Percentiles rank a stretch among this genome's conserved stretches.
phyloP scores from a whole-genome alignment of 1,284 basidiomycete species.

The Fomitiporia mediterranea region DNA sequence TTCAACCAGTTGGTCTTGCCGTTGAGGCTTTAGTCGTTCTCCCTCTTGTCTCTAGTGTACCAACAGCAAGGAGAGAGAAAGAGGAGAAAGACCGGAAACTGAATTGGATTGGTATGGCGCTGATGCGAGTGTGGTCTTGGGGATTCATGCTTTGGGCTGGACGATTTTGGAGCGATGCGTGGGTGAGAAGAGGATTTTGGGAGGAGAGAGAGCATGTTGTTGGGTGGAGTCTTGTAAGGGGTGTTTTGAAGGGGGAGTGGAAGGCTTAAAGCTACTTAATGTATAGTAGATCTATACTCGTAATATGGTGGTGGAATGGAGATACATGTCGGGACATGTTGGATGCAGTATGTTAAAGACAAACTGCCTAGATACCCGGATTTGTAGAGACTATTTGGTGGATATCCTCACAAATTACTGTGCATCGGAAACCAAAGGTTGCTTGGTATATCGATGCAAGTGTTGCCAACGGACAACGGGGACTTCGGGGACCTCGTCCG shows the following conservation, averaged over 20 bases:
- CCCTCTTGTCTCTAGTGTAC: constrained; percentile 11
- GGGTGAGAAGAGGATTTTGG: constrained; percentile 23
- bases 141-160: constrained; percentile 23
- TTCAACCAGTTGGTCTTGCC: constrained; percentile 23
- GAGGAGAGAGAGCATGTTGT: constrained; percentile 15
- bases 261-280: neutral
- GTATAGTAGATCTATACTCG: too few species aligned
- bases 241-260: constrained; percentile 22
- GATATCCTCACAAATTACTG: too few species aligned
- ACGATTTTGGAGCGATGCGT: constrained; percentile 22
- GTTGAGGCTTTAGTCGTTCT: constrained; percentile 20
- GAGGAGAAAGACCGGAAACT: neutral
- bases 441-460: too few species aligned
- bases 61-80: constrained; percentile 7
- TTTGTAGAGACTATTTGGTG: too few species aligned
- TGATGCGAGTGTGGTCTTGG: constrained; percentile 22
- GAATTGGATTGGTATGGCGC: too few species aligned
- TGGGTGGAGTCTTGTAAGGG: constrained; percentile 21
- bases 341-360: too few species aligned
- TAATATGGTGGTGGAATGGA: too few species aligned
- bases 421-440: too few species aligned
- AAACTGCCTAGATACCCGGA: too few species aligned
- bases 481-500: too few species aligned
- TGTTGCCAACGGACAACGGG: too few species aligned
- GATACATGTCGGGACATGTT: too few species aligned